These are phyloP conservation scores for Yarrowia yakushimensis DNA, from an alignment of 805 yeast genomes.

Conservation along the genomic window DNA sequence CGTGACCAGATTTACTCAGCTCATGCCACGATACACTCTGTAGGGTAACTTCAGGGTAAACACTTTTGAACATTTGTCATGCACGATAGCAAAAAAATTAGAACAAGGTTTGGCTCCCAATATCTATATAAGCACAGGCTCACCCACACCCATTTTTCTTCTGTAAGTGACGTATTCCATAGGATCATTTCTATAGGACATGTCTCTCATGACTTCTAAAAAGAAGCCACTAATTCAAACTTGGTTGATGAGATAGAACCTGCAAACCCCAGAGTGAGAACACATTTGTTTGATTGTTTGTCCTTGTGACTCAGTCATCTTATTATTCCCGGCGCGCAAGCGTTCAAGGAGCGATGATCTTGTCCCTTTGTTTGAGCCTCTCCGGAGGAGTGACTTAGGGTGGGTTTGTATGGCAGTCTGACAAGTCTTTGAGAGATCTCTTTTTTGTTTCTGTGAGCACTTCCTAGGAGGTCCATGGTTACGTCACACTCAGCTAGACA, in stretches of 20 bases:
- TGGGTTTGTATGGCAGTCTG: conserved; percentile 99
- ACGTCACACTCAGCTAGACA: background rate
- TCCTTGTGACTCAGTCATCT: conserved; percentile 37
- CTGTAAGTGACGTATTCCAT: conserved; percentile 89
- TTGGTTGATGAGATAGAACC: conserved; percentile 97
- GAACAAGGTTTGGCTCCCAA: background rate
- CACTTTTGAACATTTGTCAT: background rate
- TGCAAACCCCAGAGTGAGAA: conserved; percentile 90
- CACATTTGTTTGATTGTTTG: conserved; percentile 64
- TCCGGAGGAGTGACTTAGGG: conserved; percentile 84
- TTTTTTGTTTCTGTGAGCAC: background rate
- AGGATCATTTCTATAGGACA: conserved; percentile 99
- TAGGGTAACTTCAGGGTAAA: conserved; percentile 8
- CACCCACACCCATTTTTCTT: conserved; percentile 34
- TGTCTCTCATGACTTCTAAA: conserved; percentile 98
- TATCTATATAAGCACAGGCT: background rate
- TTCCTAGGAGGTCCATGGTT: background rate
- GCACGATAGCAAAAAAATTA: conserved; percentile 7
- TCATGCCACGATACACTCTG: background rate
- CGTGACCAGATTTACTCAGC: background rate
- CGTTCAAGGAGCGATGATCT: conserved; percentile 94
- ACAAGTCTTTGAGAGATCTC: conserved; percentile 58
- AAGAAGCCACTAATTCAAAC: conserved; percentile 99
- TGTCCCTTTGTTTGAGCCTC: conserved; percentile 84
- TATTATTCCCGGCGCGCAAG: conserved; percentile 28